Base-by-base conservation (phyloP, 495 filamentous ascomycete species). In the Penicillium tannophilum region DNA sequence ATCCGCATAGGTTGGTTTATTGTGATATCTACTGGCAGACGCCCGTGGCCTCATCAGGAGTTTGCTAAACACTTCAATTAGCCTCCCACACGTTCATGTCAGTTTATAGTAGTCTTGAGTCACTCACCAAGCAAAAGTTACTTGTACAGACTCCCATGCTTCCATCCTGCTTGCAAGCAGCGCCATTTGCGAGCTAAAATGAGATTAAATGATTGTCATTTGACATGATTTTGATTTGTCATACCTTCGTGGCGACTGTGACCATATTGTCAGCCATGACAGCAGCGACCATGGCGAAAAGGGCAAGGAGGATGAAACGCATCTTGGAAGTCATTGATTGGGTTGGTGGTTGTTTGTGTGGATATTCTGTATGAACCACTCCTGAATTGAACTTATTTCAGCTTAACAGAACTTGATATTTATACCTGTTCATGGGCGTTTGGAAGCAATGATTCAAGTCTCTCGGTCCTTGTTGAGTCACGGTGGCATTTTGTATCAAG, bases 61-160 rank as follows among this genome's bases (percentile, higher is more conserved):
- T 49, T 49, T 49, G 46, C 46, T 49, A 26, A 16, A 3, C 9
- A 47, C 10, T 24, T 5, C 23, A 26, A 7, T 41, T 41, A 41
- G 39, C 16, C 16, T 41, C 16, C 16, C 4, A 17, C 14, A 0
- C 39, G n/a, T 6, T 1, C 16, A 7, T 36, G 12, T 10, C 16
- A 36, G 3, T 35, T n/a, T 16, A 20, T 23, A 39, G 24, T 23
- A 39, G 24, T 6, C 30, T 41, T 19, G 6, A 24, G 4, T n/a
- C n/a, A 52, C 53, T 11, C 26, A 55, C 53, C 53, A 55, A 28
- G n/a, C 53, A 55, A 42, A 55, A 55, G n/a, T 33, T 31, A 47
- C 53, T 55, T 35, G 24, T 23, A 20, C 53, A 55, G 17, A 31
- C 20, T 19, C 53, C 53, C 26, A 55, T 55, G 17, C 53, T 55